Evolutionary conservation across 2,329 filamentous ascomycete species (phyloP).

Genomic region (Penicillium rolfsii): DNA sequence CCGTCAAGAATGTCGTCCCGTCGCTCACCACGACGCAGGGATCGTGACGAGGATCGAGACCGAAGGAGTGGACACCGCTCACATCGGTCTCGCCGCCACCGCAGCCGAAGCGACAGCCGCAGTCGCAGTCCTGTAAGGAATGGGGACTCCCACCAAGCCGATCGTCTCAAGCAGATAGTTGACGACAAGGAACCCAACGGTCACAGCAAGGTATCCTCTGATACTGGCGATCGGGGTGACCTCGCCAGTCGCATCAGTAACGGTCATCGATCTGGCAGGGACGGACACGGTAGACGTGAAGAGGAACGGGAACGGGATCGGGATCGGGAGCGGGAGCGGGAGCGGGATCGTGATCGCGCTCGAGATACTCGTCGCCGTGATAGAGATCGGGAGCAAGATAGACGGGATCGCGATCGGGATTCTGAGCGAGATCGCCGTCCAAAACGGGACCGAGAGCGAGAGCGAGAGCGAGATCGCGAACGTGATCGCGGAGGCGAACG

Average conservation of each 20-base stretch:
- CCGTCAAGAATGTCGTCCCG: slow-evolving; percentile 63
- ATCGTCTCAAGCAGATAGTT: slow-evolving; percentile 36
- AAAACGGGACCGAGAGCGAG: slow-evolving; percentile 46
- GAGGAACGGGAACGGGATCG: slow-evolving; percentile 33
- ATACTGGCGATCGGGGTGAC: slow-evolving; percentile 28
- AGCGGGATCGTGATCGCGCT: slow-evolving; percentile 21
- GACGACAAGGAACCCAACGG: slow-evolving; percentile 29
- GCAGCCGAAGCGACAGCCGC: slow-evolving; percentile 40
- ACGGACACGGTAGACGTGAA: slow-evolving; percentile 35
- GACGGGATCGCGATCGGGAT: slow-evolving; percentile 32
- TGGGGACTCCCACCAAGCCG: slow-evolving; percentile 44
- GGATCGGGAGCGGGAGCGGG: slow-evolving; percentile 28
- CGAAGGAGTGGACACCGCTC: slow-evolving; percentile 48
- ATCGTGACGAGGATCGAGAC: slow-evolving; percentile 59
- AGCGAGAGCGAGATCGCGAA: slow-evolving; percentile 41
- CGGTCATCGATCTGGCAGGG: slow-evolving; percentile 35
- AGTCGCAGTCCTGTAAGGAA: slow-evolving; percentile 37
- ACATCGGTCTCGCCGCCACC: slow-evolving; percentile 56
- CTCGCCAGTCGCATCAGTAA: slow-evolving; percentile 32
- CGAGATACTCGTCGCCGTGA: slow-evolving; percentile 31
- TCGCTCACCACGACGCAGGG: slow-evolving; percentile 62
- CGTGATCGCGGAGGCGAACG: slow-evolving; percentile 24
- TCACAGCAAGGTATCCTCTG: slow-evolving; percentile 24
- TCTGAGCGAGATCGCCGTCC: slow-evolving; percentile 31
- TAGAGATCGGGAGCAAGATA: slow-evolving; percentile 40